Percentiles rank a stretch among this genome's conserved stretches.
Conservation (phyloP, 164 flowering plant genomes). For the Berberis vulgaris region DNA sequence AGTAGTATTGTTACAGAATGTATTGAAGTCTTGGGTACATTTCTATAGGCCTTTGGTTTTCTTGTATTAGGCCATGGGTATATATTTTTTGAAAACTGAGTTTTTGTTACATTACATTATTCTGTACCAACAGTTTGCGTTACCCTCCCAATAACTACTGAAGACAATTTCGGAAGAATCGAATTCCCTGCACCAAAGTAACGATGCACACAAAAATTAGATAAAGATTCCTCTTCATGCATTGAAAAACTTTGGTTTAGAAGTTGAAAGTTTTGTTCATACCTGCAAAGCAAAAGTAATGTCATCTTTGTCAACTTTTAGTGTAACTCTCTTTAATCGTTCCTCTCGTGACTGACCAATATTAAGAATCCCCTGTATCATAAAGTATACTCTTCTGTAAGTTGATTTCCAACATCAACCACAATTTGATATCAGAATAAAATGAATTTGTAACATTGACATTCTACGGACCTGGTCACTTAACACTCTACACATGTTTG, state of each 20-base stretch:
- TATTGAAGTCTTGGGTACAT: too few species aligned
- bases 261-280: not conserved
- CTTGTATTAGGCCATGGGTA: too few species aligned
- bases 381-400: constrained; percentile 1
- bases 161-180: constrained; percentile 77
- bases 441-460: not conserved
- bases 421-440: not conserved
- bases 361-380: constrained; percentile 74
- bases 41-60: too few species aligned
- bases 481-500: constrained; percentile 72
- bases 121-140: too few species aligned
- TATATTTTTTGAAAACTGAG: too few species aligned
- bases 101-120: too few species aligned
- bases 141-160: constrained; percentile 14
- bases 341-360: constrained; percentile 68
- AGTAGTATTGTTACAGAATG: too few species aligned
- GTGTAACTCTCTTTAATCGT: constrained; percentile 48
- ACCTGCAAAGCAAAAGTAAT: constrained; percentile 86
- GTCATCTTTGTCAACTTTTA: constrained; percentile 75
- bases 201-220: not conserved
- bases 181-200: constrained; percentile 50
- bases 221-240: too few species aligned
- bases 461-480: constrained; percentile 66
- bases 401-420: not conserved
- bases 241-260: not conserved